Base-by-base conservation (phyloP, 2,329 filamentous ascomycete genomes). In the Trichoderma sp. region DNA sequence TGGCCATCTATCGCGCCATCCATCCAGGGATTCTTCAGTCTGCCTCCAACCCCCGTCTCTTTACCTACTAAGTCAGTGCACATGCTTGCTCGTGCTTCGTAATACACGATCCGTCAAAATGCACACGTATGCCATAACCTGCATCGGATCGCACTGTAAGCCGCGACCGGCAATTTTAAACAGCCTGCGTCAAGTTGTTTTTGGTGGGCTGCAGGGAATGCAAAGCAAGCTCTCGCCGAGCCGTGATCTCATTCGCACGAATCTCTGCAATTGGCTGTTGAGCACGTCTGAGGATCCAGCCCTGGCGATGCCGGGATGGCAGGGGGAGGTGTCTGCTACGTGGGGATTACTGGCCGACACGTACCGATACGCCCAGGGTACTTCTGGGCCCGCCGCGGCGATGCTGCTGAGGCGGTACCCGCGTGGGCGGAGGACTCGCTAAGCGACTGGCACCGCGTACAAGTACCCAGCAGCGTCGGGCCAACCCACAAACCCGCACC, bases 201-300 rank as follows among this genome's bases (percentile, higher is more conserved):
- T 65, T 64, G 61, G 61, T 57, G 61, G 52, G 61, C 61, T 65
- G 61, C 61, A 65, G 61, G 61, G 61, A 65, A 65, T 65, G 61
- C 61, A 65, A 45, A 52, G 52, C 61, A 65, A n/a, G 61, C 61
- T 65, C 58, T 50, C 35, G 39, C 17, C 45, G 39, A 19, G n/a
- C 52, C 19, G 32, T 27, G 42, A 57, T 56, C 42, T 54, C 39
- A 64, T 39, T 64, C 25, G 50, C 27, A 53, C 60, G 12, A 29
- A 39, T 39, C 17, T 17, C 50, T 56, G 52, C 52, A 56, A 65
- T 65, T 65, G 61, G 61, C 61, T 65, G 61, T 27, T 42, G 61
- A 45, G 52, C 61, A 53, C 29, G 37, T 45, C 32, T 45, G 61
- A 48, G 61, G 61, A 65, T 65, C 61, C 61, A 65, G 61, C 61